phyloP scores from a whole-genome alignment of 139 green algal species.

The Chlorella sp. region DNA sequence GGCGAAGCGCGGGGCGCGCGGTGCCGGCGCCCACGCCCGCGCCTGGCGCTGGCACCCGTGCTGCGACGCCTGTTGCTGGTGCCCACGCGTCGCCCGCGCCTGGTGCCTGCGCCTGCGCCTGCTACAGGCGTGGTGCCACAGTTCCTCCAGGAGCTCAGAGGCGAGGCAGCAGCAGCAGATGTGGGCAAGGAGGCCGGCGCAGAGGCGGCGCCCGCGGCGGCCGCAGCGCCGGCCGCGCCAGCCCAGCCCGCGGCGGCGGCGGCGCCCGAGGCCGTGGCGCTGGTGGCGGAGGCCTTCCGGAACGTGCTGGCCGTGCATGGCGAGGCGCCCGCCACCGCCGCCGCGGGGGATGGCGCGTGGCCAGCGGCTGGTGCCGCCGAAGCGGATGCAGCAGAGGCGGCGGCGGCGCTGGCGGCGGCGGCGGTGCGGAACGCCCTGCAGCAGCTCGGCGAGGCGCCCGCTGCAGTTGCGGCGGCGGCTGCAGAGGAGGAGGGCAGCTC shows the following conservation, averaged over 20 bases:
- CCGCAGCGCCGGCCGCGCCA: not conserved
- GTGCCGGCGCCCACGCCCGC: too few relatives aligned
- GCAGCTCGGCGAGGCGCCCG: not conserved
- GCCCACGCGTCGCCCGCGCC: not conserved
- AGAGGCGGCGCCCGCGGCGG: not conserved
- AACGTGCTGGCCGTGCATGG: slow-evolving; percentile 13
- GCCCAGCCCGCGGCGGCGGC: not conserved
- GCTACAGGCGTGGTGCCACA: slow-evolving; percentile 13
- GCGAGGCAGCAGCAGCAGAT: slow-evolving; percentile 10
- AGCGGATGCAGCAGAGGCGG: not conserved
- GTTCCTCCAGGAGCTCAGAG: slow-evolving; percentile 11
- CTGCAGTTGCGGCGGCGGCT: not conserved
- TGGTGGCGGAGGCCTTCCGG: slow-evolving; percentile 18
- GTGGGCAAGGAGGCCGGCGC: not conserved
- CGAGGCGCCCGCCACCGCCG: too few relatives aligned
- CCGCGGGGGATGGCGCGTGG: too few relatives aligned
- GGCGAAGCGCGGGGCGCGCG: too few relatives aligned
- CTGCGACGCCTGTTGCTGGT: too few relatives aligned
- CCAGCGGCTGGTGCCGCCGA: not conserved
- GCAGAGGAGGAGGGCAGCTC: not conserved
- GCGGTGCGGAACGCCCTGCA: not conserved
- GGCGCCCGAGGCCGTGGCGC: not conserved
- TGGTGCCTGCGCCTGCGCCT: not conserved
- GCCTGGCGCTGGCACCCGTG: too few relatives aligned
- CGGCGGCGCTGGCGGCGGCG: not conserved